Base-by-base conservation (phyloP, 163 green algal species). In the Chlorella variabilis region DNA sequence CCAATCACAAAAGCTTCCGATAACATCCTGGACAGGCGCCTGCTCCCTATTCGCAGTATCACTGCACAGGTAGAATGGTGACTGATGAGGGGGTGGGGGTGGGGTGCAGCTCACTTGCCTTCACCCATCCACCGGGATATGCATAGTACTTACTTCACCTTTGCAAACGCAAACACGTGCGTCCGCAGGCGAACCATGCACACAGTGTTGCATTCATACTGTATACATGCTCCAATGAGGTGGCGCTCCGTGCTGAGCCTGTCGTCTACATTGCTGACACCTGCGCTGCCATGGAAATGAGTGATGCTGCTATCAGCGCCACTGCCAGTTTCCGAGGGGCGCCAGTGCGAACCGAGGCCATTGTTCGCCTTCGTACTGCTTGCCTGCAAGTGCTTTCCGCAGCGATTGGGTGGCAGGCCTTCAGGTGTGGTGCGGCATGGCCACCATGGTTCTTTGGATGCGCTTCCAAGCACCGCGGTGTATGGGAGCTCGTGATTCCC, bases 301-400 rank as follows among this genome's bases (percentile, higher is more conserved):
- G 81, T n/a, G 82, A 81, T 38, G 58, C 49, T 3, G 62, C 75
- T n/a, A 70, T 84, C 62, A 66, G 73, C 27, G 59, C 54, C 0
- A 71, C 73, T 45, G 73, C 73, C 36, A 80, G 11, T 3, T 80
- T 80, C 27, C 39, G 73, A 9, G 73, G 73, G 25, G 73, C 73
- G 3, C 51, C 73, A 25, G 73, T 80, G 36, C 73, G 73, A 25
- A 49, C 78, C 7, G 89, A 93, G 27, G 59, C 84, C 63, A 58
- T 96, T 48, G 86, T 85, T n/a, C 49, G 80, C 34, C 85, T 98
- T 80, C 86, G 93, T 17, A 85, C 88, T 34, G 86, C 88, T 20
- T 97, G 91, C 89, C 90, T 98, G 63, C 84, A 95, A 61, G 88
- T 97, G 56, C 83, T 98, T 54, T 88, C 81, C 20, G 90, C 89